phyloP scores from a whole-genome alignment of 2,329 filamentous ascomycete genomes.

The Aureobasidium sp. region DNA sequence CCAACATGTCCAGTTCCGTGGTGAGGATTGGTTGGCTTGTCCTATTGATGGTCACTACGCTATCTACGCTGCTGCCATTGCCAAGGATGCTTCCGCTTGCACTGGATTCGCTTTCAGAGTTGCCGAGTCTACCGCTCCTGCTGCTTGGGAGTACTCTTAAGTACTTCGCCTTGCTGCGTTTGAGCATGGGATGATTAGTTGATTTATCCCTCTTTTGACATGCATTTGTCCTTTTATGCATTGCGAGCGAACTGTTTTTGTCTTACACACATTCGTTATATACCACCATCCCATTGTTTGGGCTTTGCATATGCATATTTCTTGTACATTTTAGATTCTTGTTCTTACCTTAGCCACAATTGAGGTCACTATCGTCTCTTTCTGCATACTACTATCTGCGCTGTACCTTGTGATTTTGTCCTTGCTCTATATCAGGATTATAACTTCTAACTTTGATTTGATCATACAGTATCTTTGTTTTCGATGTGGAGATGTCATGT shows the following conservation, averaged over 20 bases:
- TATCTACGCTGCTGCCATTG: constrained; percentile 18
- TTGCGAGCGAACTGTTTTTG: background rate
- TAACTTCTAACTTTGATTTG: no score
- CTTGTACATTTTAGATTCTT: no score
- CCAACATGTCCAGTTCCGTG: constrained; percentile 21
- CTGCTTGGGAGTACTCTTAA: constrained; percentile 20
- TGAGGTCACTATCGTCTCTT: no score
- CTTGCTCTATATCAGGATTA: no score
- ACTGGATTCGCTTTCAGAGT: constrained; percentile 22
- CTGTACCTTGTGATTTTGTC: no score
- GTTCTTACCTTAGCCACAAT: no score
- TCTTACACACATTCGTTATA: background rate
- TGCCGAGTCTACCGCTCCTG: constrained; percentile 29
- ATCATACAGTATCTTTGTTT: no score
- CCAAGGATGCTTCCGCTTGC: constrained; percentile 8
- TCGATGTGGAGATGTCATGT: no score
- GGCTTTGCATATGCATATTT: background rate
- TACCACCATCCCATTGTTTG: background rate
- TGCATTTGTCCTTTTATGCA: background rate
- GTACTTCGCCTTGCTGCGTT: background rate
- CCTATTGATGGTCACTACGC: constrained; percentile 14
- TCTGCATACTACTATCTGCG: no score
- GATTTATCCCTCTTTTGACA: background rate
- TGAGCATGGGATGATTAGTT: background rate
- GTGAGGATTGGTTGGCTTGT: constrained; percentile 22